Evolutionary conservation across 352 stramenopile genomes (phyloP).

Genomic region (Phytophthora litchii): DNA sequence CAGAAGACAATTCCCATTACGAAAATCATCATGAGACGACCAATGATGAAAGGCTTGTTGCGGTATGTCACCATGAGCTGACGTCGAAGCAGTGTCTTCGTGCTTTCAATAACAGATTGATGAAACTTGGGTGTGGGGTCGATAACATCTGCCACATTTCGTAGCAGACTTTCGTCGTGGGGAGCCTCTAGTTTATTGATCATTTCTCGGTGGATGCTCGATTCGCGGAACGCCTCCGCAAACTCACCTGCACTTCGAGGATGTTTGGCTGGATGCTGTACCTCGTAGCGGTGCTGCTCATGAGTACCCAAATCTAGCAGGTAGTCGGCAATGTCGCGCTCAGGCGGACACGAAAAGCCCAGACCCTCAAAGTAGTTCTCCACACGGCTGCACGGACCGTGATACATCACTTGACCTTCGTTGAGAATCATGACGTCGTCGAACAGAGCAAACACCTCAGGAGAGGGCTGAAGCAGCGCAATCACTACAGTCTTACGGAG

Average conservation of each 20-base stretch:
- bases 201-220: constrained; percentile 36
- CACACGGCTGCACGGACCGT: constrained; percentile 23
- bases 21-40: constrained; percentile 41
- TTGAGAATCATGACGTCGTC: constrained; percentile 28
- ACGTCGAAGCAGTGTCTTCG: constrained; percentile 38
- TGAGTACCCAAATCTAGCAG: constrained; percentile 33
- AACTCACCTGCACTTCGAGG: constrained; percentile 22
- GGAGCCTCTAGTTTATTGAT: constrained; percentile 33
- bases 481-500: constrained; percentile 49
- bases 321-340: constrained; percentile 40
- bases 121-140: constrained; percentile 44
- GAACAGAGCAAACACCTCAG: constrained; percentile 91
- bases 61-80: constrained; percentile 66
- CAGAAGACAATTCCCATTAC: constrained; percentile 53
- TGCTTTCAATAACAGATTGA: constrained; percentile 39
- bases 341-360: constrained; percentile 38
- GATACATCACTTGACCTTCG: constrained; percentile 74
- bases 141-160: constrained; percentile 19
- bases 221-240: constrained; percentile 36
- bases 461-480: constrained; percentile 82
- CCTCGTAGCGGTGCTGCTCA: constrained; percentile 35
- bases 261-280: constrained; percentile 14
- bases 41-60: constrained; percentile 49
- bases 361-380: constrained; percentile 43
- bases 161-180: constrained; percentile 12